A percentile compares a stretch with the other conserved stretches of the same genome.
phyloP scores from a whole-genome alignment of 2,329 filamentous ascomycete genomes.

The Cercospora janseana region DNA sequence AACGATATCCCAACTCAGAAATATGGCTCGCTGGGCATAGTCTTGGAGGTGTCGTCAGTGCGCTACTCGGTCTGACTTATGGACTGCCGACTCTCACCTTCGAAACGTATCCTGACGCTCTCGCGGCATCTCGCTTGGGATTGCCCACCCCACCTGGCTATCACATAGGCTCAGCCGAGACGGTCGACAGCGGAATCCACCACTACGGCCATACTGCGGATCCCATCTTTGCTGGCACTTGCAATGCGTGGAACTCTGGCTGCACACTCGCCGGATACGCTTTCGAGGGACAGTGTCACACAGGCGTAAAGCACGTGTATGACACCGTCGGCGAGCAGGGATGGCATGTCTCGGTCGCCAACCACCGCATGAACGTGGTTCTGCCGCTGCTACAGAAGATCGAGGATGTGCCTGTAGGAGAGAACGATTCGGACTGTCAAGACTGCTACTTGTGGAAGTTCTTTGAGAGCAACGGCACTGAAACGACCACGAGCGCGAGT shows the following conservation, averaged over 20 bases:
- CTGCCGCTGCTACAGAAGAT: conserved; percentile 82
- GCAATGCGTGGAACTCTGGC: conserved; percentile 82
- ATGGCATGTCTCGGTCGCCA: conserved; percentile 86
- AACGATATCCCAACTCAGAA: conserved; percentile 77
- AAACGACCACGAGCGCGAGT: no score
- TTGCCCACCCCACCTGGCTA: conserved; percentile 80
- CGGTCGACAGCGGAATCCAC: conserved; percentile 70
- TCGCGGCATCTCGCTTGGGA: conserved; percentile 79
- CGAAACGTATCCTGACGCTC: conserved; percentile 85
- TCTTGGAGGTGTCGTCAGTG: conserved; percentile 84
- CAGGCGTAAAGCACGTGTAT: conserved; percentile 82
- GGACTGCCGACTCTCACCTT: conserved; percentile 86
- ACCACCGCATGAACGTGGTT: conserved; percentile 83
- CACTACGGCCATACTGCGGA: conserved; percentile 97
- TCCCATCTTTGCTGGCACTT: conserved; percentile 88
- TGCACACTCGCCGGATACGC: conserved; percentile 93
- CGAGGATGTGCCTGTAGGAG: conserved; percentile 73
- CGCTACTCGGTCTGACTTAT: conserved; percentile 84
- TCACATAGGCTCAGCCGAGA: conserved; percentile 66
- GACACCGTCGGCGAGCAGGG: conserved; percentile 89
- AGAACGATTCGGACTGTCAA: conserved; percentile 70
- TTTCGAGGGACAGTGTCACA: conserved; percentile 85
- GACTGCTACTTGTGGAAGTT: conserved; percentile 95
- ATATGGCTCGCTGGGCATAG: conserved; percentile 93
- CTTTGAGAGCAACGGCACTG: conserved; percentile 86